Conservation (phyloP, 2,329 filamentous ascomycete species). For the Exophiala alcalophila region DNA sequence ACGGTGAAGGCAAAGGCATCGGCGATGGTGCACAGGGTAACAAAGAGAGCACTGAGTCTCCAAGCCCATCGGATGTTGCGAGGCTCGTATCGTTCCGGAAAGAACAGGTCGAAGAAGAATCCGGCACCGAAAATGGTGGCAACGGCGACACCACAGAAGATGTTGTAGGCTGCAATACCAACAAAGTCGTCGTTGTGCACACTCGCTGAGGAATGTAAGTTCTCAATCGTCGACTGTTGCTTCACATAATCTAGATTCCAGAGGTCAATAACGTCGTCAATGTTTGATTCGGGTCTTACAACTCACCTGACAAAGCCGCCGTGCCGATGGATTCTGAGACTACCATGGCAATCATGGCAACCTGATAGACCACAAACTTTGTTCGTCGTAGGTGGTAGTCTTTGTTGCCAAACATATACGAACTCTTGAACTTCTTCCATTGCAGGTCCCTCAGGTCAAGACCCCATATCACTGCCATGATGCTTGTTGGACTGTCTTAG, state of each 20-base stretch:
- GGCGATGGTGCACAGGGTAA: constrained; percentile 48
- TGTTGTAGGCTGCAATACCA: constrained; percentile 56
- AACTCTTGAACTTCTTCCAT: constrained; percentile 57
- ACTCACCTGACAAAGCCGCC: constrained; percentile 52
- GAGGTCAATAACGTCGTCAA: constrained; percentile 1
- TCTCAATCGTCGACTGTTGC: constrained; percentile 50
- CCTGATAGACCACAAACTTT: constrained; percentile 60
- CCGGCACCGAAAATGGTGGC: constrained; percentile 58
- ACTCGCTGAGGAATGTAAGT: constrained; percentile 39
- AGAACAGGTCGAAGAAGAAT: constrained; percentile 63
- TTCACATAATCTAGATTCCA: constrained; percentile 50
- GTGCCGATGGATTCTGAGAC: constrained; percentile 57
- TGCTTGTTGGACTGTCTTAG: neutral
- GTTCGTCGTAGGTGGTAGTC: constrained; percentile 55
- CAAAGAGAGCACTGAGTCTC: constrained; percentile 51
- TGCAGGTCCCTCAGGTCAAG: constrained; percentile 56
- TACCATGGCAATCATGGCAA: constrained; percentile 58
- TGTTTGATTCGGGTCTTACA: neutral
- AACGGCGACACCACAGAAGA: constrained; percentile 57
- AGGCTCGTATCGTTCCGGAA: constrained; percentile 54
- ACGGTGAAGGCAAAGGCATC: constrained; percentile 51
- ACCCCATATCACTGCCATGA: constrained; percentile 55
- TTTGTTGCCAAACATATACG: constrained; percentile 56
- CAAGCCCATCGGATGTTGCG: constrained; percentile 51
- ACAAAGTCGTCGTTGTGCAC: constrained; percentile 57